These are phyloP conservation scores for Aspergillus niger DNA, from an alignment of 2,329 filamentous ascomycete species.

Conservation along the genomic window DNA sequence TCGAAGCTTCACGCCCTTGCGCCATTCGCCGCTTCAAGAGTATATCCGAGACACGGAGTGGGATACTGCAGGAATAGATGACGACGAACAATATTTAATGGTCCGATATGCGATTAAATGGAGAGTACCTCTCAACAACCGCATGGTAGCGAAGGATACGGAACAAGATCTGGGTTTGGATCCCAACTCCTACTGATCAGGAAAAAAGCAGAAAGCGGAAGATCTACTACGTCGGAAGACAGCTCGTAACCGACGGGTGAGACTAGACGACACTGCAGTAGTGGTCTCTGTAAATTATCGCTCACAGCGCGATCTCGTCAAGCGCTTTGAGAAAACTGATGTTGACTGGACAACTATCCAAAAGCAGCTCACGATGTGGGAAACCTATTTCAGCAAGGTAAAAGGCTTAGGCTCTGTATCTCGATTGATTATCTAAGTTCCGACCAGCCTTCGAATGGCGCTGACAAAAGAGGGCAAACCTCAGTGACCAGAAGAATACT, in stretches of 20 bases:
- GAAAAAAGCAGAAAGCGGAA: slow-evolving; percentile 15
- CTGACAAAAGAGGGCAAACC: slow-evolving; percentile 6
- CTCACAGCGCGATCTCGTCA: slow-evolving; percentile 24
- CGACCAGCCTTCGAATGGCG: neutral
- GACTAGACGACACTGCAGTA: slow-evolving; percentile 25
- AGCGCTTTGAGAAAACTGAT: slow-evolving; percentile 25
- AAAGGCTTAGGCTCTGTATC: slow-evolving; percentile 28
- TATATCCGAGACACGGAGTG: too few relatives aligned
- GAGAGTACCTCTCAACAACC: slow-evolving; percentile 11
- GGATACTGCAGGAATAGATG: too few relatives aligned
- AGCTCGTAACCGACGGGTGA: slow-evolving; percentile 23
- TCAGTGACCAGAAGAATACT: slow-evolving; percentile 29
- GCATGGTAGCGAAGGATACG: slow-evolving; percentile 7
- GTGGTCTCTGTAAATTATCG: slow-evolving; percentile 26
- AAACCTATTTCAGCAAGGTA: slow-evolving; percentile 23
- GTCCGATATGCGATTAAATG: slow-evolving; percentile 4
- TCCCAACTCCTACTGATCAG: slow-evolving; percentile 7
- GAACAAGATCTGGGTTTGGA: slow-evolving; percentile 11
- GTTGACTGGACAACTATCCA: slow-evolving; percentile 27
- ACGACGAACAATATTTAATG: too few relatives aligned
- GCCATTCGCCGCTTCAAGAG: too few relatives aligned
- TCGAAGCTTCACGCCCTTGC: too few relatives aligned
- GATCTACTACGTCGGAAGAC: slow-evolving; percentile 22
- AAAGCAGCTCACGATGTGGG: slow-evolving; percentile 25
- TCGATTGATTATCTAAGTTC: slow-evolving; percentile 31